These are phyloP conservation scores for Neopestalotiopsis clavispora DNA, from an alignment of 2,329 filamentous ascomycete species.

Conservation along the genomic window DNA sequence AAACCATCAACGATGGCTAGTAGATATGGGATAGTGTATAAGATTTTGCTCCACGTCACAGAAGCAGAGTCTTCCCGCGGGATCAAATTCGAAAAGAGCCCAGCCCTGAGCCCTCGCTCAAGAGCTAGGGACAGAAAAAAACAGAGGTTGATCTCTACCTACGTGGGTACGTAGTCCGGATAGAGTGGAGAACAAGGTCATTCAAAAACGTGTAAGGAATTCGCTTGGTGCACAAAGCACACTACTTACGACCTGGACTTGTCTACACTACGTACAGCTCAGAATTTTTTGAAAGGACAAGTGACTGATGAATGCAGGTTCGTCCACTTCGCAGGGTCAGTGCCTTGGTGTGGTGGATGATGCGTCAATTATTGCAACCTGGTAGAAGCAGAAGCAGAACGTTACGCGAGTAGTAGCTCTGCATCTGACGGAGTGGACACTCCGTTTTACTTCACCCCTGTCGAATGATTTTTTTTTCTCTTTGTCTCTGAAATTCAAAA, in stretches of 20 bases:
- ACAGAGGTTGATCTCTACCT: neutral
- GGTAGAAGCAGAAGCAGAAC: neutral
- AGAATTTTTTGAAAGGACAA: neutral
- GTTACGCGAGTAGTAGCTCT: neutral
- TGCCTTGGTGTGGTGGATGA: conserved; percentile 5
- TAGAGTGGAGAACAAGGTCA: neutral
- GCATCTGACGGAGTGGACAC: neutral
- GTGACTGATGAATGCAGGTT: conserved; percentile 1
- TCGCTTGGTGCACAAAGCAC: neutral
- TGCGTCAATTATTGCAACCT: conserved; percentile 10
- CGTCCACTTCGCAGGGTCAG: conserved; percentile 7
- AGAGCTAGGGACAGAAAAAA: neutral
- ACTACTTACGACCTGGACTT: too few relatives aligned
- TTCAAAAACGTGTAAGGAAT: neutral
- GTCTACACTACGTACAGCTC: too few relatives aligned
- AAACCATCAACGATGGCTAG: neutral
- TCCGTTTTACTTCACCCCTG: neutral
- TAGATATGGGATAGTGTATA: neutral
- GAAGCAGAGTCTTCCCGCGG: too few relatives aligned
- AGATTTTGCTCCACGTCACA: neutral
- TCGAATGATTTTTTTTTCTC: neutral
- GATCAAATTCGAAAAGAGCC: too few relatives aligned
- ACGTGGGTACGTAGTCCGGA: neutral
- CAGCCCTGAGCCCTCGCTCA: neutral
- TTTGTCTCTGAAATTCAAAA: neutral